Evolutionary conservation across 768 basidiomycete genomes (phyloP).

Genomic region (Phaeotremella fagi): DNA sequence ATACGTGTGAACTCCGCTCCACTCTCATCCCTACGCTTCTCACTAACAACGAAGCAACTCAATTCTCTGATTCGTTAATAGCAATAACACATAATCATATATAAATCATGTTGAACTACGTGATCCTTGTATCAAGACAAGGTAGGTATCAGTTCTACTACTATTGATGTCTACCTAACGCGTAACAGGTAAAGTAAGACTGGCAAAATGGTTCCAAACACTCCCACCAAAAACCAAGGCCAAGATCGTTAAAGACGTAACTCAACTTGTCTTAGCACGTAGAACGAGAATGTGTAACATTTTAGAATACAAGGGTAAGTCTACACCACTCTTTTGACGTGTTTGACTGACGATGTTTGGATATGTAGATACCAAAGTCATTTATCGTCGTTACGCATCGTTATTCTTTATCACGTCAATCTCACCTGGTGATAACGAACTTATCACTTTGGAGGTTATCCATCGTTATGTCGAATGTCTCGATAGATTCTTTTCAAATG

Average conservation of each 20-base stretch:
- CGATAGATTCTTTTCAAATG: slow-evolving; percentile 67
- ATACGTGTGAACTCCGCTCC: too few species aligned
- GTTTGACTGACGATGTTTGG: not conserved
- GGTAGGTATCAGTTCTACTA: not conserved
- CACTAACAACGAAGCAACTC: too few species aligned
- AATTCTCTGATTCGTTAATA: too few species aligned
- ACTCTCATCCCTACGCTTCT: too few species aligned
- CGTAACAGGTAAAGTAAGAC: slow-evolving; percentile 74
- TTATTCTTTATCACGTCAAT: slow-evolving; percentile 92
- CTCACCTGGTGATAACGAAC: slow-evolving; percentile 77
- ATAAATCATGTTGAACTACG: not conserved
- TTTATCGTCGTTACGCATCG: slow-evolving; percentile 92
- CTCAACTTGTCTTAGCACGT: slow-evolving; percentile 81
- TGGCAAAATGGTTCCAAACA: slow-evolving; percentile 94
- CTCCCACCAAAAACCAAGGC: slow-evolving; percentile 72
- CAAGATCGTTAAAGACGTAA: slow-evolving; percentile 94
- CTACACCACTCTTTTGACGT: not conserved
- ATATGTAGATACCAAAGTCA: slow-evolving; percentile 68
- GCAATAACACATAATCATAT: too few species aligned
- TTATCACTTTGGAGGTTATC: slow-evolving; percentile 84
- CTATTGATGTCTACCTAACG: not conserved
- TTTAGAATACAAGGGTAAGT: slow-evolving; percentile 87
- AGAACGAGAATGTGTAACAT: slow-evolving; percentile 92
- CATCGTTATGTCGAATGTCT: slow-evolving; percentile 93
- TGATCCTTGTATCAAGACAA: not conserved